A percentile compares a stretch with the other conserved stretches of the same genome.
Conservation (phyloP, 164 flowering plant genomes). For the Umbilicus rupestris region DNA sequence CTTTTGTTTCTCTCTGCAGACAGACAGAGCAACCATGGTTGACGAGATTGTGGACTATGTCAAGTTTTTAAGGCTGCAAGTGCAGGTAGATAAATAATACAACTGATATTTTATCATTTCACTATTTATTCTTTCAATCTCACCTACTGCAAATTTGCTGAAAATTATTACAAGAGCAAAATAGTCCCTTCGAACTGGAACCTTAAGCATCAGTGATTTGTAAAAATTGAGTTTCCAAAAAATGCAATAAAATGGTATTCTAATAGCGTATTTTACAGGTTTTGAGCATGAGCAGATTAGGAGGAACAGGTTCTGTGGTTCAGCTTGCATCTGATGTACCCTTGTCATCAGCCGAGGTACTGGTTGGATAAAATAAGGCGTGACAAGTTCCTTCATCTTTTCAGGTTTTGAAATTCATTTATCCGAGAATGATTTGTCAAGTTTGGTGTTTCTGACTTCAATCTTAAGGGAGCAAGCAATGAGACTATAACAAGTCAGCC, state of each 20-base stretch:
- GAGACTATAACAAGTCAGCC: not conserved
- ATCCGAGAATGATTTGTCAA: not conserved
- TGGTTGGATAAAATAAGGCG: not conserved
- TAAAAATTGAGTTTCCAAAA: not conserved
- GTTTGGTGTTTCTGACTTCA: not conserved
- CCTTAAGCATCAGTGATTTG: not conserved
- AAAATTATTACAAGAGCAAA: too few species aligned
- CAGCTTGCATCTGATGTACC: constrained; percentile 15
- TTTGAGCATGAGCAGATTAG: constrained; percentile 22
- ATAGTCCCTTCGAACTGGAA: not conserved
- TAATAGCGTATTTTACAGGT: constrained; percentile 8
- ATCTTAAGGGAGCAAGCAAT: not conserved
- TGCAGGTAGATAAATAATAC: not conserved
- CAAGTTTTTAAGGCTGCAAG: constrained; percentile 12
- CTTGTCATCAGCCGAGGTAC: constrained; percentile 1
- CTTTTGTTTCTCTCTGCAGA: not conserved
- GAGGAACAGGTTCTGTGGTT: constrained; percentile 17
- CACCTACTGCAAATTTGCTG: not conserved
- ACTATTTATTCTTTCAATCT: not conserved
- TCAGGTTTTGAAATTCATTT: not conserved
- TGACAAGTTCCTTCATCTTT: too few species aligned
- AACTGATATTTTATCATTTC: not conserved
- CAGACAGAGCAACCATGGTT: constrained; percentile 13
- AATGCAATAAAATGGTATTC: not conserved
- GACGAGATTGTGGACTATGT: constrained; percentile 14